These are phyloP conservation scores for Fusarium pseudocircinatum DNA, from an alignment of 2,329 filamentous ascomycete genomes.

Conservation along the genomic window DNA sequence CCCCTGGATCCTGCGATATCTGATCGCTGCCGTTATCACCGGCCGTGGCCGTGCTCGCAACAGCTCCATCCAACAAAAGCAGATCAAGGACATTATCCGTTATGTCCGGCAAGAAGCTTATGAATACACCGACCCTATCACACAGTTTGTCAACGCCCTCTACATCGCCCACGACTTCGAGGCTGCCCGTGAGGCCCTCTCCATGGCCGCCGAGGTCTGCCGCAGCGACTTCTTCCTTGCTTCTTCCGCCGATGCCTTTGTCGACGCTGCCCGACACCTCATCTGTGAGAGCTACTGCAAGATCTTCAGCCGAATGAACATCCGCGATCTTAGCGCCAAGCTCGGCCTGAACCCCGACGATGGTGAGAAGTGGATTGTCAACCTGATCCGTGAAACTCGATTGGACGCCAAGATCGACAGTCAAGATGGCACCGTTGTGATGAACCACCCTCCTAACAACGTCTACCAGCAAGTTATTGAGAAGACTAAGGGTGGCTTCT, in stretches of 20 bases:
- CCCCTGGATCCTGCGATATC: constrained; percentile 95
- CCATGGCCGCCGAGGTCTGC: constrained; percentile 88
- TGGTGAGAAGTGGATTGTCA: constrained; percentile 99
- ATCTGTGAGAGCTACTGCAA: constrained; percentile 99
- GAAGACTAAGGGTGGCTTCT: constrained; percentile 98
- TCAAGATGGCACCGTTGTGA: constrained; percentile 97
- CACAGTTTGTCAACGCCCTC: constrained; percentile 94
- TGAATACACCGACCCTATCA: constrained; percentile 96
- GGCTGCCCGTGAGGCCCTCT: constrained; percentile 89
- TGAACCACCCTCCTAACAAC: constrained; percentile 99
- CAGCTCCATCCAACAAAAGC: constrained; percentile 91
- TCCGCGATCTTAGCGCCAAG: constrained; percentile 92
- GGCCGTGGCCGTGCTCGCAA: constrained; percentile 85
- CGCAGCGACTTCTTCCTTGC: constrained; percentile 96
- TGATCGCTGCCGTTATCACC: constrained; percentile 93
- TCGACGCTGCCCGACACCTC: constrained; percentile 92
- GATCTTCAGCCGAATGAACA: constrained; percentile 98
- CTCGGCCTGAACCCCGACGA: constrained; percentile 93
- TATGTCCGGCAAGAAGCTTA: constrained; percentile 97
- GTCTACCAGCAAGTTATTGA: constrained; percentile 99
- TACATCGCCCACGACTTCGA: constrained; percentile 91
- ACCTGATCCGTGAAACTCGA: constrained; percentile 96
- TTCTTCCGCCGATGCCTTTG: constrained; percentile 84
- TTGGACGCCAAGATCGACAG: constrained; percentile 99
- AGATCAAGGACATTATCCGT: constrained; percentile 95